Conservation (phyloP, 805 yeast species). For the Wilhelminamyces savonicus region DNA sequence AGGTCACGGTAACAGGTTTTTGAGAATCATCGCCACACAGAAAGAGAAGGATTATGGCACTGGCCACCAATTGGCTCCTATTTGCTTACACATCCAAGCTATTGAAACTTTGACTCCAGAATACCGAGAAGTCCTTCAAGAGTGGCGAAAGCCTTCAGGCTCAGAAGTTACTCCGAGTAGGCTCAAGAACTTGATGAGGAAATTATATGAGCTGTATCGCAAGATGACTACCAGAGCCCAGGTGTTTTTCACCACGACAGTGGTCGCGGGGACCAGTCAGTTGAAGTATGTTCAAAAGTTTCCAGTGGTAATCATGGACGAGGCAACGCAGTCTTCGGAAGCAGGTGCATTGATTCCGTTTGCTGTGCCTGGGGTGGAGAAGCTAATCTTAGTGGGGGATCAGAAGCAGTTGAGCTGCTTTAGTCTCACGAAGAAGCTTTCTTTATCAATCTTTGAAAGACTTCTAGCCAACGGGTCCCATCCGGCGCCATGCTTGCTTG, state of each 20-base stretch:
- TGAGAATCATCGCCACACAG: slow-evolving; percentile 53
- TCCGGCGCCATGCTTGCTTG: slow-evolving; percentile 57
- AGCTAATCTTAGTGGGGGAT: slow-evolving; percentile 69
- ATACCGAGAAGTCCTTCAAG: slow-evolving; percentile 36
- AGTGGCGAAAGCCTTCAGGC: slow-evolving; percentile 31
- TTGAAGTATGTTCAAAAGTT: slow-evolving; percentile 47
- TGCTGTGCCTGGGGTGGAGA: slow-evolving; percentile 60
- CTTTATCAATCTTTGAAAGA: slow-evolving; percentile 65
- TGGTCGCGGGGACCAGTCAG: slow-evolving; percentile 63
- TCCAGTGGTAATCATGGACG: slow-evolving; percentile 74
- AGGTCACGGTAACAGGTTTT: slow-evolving; percentile 42
- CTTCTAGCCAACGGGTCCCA: slow-evolving; percentile 56
- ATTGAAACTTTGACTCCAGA: slow-evolving; percentile 41
- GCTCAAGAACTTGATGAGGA: slow-evolving; percentile 44
- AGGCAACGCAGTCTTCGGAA: slow-evolving; percentile 72
- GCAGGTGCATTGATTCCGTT: slow-evolving; percentile 66
- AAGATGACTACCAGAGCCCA: slow-evolving; percentile 56
- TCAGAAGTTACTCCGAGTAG: slow-evolving; percentile 41
- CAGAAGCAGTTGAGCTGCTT: slow-evolving; percentile 70
- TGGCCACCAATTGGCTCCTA: slow-evolving; percentile 51
- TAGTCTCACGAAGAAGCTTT: slow-evolving; percentile 60
- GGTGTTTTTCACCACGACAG: slow-evolving; percentile 68
- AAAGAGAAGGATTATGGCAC: slow-evolving; percentile 57
- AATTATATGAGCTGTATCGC: slow-evolving; percentile 39
- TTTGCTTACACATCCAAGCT: slow-evolving; percentile 61